Conservation (phyloP, 1,284 basidiomycete species). For the Cerioporus squamosus region DNA sequence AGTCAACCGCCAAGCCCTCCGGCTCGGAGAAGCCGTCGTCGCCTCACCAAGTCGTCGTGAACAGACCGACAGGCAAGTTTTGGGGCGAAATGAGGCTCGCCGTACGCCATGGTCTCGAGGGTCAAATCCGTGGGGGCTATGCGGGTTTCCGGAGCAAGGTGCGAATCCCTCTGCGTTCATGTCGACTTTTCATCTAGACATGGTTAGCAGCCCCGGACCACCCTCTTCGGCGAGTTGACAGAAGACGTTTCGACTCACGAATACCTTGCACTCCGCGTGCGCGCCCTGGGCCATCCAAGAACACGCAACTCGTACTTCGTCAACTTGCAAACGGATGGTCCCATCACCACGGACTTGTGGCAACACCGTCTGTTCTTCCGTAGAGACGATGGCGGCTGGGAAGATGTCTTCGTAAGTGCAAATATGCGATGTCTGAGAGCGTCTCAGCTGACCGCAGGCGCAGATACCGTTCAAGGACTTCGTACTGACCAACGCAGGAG, state of each 20-base stretch:
- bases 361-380: constrained; percentile 86
- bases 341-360: constrained; percentile 82
- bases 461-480: constrained; percentile 86
- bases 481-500: constrained; percentile 83
- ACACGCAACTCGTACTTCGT: constrained; percentile 84
- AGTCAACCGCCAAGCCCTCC: constrained; percentile 32
- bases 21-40: constrained; percentile 40
- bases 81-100: constrained; percentile 76
- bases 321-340: constrained; percentile 86
- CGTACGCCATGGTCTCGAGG: constrained; percentile 64
- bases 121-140: constrained; percentile 74
- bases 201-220: constrained; percentile 54
- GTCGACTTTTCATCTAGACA: background rate
- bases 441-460: constrained; percentile 10
- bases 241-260: constrained; percentile 83
- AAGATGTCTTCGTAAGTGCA: constrained; percentile 76
- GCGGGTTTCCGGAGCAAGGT: constrained; percentile 86
- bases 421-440: constrained; percentile 3
- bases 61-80: constrained; percentile 61
- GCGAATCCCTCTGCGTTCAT: constrained; percentile 22
- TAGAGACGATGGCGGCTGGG: constrained; percentile 76
- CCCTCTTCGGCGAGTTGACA: constrained; percentile 80
- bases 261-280: constrained; percentile 79
- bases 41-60: constrained; percentile 34
- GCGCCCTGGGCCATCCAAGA: constrained; percentile 68